Conservation (phyloP, 495 filamentous ascomycete genomes). For the Neurospora sp. region DNA sequence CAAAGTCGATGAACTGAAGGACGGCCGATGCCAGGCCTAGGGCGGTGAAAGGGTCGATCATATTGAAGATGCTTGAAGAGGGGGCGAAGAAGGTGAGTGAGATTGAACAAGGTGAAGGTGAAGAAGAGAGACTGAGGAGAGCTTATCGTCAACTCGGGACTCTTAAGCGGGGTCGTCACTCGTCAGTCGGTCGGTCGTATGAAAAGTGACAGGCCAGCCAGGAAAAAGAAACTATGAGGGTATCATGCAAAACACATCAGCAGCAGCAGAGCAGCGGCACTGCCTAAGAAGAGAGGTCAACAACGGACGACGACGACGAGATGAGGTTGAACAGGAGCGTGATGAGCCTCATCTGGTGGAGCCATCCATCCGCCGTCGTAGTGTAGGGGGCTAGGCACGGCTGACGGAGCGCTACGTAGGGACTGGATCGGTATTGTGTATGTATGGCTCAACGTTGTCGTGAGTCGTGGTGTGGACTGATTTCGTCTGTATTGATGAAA, state of each 20-base stretch:
- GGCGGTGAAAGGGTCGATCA: slow-evolving; percentile 7
- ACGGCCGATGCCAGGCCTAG: slow-evolving; percentile 10
- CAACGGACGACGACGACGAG: neutral
- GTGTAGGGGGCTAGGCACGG: neutral
- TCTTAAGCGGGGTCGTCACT: neutral
- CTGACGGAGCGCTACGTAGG: neutral
- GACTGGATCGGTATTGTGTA: neutral
- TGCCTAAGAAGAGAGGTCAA: neutral
- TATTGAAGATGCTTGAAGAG: neutral
- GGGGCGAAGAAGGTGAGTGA: neutral
- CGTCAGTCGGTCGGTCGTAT: neutral
- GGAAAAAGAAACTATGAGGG: neutral
- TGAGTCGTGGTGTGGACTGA: neutral
- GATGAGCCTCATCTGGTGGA: neutral
- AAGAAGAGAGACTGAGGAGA: neutral
- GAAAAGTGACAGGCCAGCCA: neutral
- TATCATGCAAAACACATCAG: neutral
- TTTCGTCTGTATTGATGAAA: neutral
- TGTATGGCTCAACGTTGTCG: neutral
- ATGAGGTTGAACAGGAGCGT: neutral
- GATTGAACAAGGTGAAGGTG: neutral
- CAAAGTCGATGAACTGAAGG: slow-evolving; percentile 9
- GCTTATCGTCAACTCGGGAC: neutral
- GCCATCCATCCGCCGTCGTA: neutral
- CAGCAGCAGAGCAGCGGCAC: neutral